phyloP scores from a whole-genome alignment of 164 flowering plant species.

The Pachysandra terminalis region DNA sequence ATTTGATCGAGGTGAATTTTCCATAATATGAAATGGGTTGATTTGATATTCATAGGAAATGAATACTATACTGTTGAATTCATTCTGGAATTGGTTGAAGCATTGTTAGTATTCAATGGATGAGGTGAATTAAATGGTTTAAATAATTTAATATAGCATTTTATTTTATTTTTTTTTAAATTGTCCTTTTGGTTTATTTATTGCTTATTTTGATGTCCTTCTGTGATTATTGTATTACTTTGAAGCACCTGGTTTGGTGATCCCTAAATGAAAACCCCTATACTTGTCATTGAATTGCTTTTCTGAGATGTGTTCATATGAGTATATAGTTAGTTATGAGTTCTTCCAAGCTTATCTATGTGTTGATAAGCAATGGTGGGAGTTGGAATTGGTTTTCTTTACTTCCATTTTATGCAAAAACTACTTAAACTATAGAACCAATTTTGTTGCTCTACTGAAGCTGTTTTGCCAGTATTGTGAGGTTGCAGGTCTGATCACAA shows the following conservation, averaged over 20 bases:
- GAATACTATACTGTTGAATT: not conserved
- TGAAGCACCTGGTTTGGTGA: not conserved
- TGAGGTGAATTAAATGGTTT: slow-evolving; percentile 1
- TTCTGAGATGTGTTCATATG: not conserved
- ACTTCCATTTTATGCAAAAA: not conserved
- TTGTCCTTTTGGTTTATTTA: not conserved
- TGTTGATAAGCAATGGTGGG: not conserved
- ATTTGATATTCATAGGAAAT: not conserved
- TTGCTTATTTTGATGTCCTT: not conserved
- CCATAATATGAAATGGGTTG: slow-evolving; percentile 1
- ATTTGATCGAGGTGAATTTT: slow-evolving; percentile 15
- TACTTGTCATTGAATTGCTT: not conserved
- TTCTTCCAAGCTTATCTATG: not conserved
- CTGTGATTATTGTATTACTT: too few relatives aligned
- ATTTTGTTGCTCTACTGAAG: not conserved
- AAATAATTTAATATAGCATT: not conserved
- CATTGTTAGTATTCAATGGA: not conserved
- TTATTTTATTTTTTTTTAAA: not conserved
- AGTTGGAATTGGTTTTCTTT: not conserved
- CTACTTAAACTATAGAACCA: not conserved
- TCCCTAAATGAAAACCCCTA: not conserved
- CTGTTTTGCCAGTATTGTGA: not conserved
- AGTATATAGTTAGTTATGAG: not conserved
- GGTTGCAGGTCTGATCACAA: not conserved
- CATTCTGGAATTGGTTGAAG: not conserved